Percentiles rank a stretch among this genome's conserved stretches.
Conservation (phyloP, 495 filamentous ascomycete species). For the Apodospora peruviana region DNA sequence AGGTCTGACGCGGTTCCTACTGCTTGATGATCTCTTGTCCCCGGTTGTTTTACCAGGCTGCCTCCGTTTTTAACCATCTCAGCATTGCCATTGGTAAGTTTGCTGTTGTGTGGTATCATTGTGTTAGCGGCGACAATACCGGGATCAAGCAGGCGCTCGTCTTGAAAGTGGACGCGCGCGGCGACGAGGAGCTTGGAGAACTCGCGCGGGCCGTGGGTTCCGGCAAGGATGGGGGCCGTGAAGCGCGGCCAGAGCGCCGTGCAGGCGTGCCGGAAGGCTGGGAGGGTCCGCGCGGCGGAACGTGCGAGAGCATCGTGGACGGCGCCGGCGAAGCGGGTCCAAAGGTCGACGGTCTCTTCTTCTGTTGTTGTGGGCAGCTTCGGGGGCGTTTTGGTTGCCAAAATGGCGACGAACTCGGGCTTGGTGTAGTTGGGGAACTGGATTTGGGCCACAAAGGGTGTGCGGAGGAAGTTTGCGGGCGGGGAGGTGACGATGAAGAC, state of each 20-base stretch:
- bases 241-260: constrained; percentile 64
- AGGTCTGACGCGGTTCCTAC: constrained; percentile 20
- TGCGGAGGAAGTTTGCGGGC: constrained; percentile 63
- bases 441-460: constrained; percentile 68
- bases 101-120: background rate
- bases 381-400: constrained; percentile 39
- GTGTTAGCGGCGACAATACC: constrained; percentile 50
- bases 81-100: background rate
- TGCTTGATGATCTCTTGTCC: background rate
- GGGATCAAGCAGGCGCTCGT: constrained; percentile 66
- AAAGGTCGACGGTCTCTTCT: constrained; percentile 57
- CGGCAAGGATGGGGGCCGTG: constrained; percentile 57
- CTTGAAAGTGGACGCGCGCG: constrained; percentile 68
- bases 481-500: constrained; percentile 75
- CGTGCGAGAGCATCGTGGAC: constrained; percentile 70
- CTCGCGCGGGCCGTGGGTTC: constrained; percentile 64
- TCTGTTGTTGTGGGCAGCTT: constrained; percentile 33
- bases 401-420: constrained; percentile 66
- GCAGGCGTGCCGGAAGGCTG: constrained; percentile 53
- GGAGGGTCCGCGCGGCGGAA: constrained; percentile 58
- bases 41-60: background rate
- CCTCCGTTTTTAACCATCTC: constrained; percentile 1
- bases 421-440: constrained; percentile 84
- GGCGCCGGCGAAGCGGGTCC: constrained; percentile 68
- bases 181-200: constrained; percentile 75